Base-by-base conservation (phyloP, 2,329 filamentous ascomycete genomes). In the Periconia macrospinosa region DNA sequence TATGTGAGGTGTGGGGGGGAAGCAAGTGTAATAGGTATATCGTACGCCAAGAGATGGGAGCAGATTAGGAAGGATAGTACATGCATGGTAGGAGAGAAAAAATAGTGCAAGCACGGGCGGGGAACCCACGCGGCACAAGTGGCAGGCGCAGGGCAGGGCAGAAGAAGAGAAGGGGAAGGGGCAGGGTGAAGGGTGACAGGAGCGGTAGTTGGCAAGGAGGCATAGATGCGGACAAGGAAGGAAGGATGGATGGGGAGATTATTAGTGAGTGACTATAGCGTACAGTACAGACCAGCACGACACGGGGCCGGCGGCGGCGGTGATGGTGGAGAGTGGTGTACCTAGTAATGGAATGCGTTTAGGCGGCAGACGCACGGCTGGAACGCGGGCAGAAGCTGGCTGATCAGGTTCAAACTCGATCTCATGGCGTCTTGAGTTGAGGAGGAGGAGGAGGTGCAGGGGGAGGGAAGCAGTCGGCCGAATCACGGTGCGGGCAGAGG, bases 31-130 rank as follows among this genome's bases (percentile, higher is more conserved):
- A 65, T 65, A 71, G 61, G 70, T 73, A 71, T 72, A 73, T 71
- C 60, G 56, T 46, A 47, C 63, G 69, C 71, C 69, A 73, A 73
- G 71, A 69, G 54, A 68, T 67, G 62, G 66, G 63, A 61, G 71
- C 66, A 57, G 52, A 71, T 67, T 60, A 55, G 67, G 68, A 63
- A 67, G 67, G 58, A 63, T 65, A 59, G 65, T 27, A 27, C 5
- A 27, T 61, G 67, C n/a, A n/a, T n/a, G n/a, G n/a, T n/a, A 60
- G 67, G 63, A 62, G 63, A 64, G 11, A 37, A 63, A 67, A 67
- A 58, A 63, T 65, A 59, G 64, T n/a, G 33, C 15, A 3, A 61
- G 67, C 61, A 66, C 62, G 61, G 64, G 63, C 63, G 66, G 62
- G 56, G 57, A 51, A 62, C 58, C 58, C 52, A 68, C 53, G 66